Evolutionary conservation across 2,329 filamentous ascomycete genomes (phyloP), one percentile per base, ranked within the genome.

Genomic region (Fusarium irregulare): DNA sequence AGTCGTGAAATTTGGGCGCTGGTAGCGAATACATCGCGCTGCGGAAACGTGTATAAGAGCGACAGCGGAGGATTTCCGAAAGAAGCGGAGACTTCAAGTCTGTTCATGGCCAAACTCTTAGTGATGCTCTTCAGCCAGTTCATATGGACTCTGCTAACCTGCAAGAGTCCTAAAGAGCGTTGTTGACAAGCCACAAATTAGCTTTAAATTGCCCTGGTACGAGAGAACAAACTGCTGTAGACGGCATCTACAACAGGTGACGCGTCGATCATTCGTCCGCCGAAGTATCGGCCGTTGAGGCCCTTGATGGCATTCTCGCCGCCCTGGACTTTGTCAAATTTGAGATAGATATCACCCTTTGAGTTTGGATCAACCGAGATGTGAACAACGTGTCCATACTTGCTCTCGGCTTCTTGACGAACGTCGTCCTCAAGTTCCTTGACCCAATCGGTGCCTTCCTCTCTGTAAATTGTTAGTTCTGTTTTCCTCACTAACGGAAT

Each of bases 301-400:
- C 96, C 96, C 81, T 97, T 97, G 83, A 98, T 97, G 76, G 96
- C 96, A 79, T 98, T 98, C 83, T 98, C 93, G 79, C 95, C 95
- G 75, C 95, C 95, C 80, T 94, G 90, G 68, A 98, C 93, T 77
- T 93, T 92, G 82, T 97, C 94, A 84, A 99, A 99, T 82, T 99
- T 99, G 80, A 99, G 90, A 82, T 97, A 99, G 76, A 99, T 95
- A 79, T 99, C 96, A 82, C 96, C 96, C 81, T 92, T 89, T 49
- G 94, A 96, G 83, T 97, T 97, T 73, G 92, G 90, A 85, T 98
- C 95, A 82, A 97, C 88, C 75, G 94, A 89, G 82, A 98, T 97
- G 89, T 99, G 96, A 80, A 98, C 94, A 77, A 99, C 95, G 76
- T 95, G 93, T 78, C 96, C 96, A 85, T 98, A 99, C 86, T 96